Conservation (phyloP, 1,139 yeast species). For the Candida frijolesensis region DNA sequence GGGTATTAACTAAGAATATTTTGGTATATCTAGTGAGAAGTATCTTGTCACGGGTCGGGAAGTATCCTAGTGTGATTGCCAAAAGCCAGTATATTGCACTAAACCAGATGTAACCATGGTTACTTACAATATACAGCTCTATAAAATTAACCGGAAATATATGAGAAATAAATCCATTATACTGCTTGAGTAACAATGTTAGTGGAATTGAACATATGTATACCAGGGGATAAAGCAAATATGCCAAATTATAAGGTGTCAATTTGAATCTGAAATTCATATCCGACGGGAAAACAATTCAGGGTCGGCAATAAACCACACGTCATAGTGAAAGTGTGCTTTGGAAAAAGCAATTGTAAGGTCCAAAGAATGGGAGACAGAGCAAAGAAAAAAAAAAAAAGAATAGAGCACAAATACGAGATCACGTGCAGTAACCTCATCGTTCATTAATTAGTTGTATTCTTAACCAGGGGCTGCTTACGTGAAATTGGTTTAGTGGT, state of each 20-base stretch:
- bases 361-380: not conserved
- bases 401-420: not conserved
- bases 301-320: not conserved
- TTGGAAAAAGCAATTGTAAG: not conserved
- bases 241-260: constrained; percentile 8
- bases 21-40: constrained; percentile 6
- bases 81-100: constrained; percentile 18
- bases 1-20: constrained; percentile 12
- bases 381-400: not conserved
- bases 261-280: constrained; percentile 1
- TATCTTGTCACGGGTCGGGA: constrained; percentile 2
- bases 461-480: not conserved
- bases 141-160: constrained; percentile 19
- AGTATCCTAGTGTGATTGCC: constrained; percentile 4
- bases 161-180: constrained; percentile 16
- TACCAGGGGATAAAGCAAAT: constrained; percentile 16
- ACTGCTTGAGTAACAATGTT: constrained; percentile 16
- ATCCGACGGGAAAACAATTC: not conserved
- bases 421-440: constrained; percentile 6
- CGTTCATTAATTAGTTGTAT: not conserved
- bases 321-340: not conserved
- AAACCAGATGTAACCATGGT: constrained; percentile 34
- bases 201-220: constrained; percentile 23
- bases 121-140: constrained; percentile 25
- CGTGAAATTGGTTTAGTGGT: not conserved